These are phyloP conservation scores for Thelephora ganbajun DNA, from an alignment of 768 basidiomycete species.

Conservation along the genomic window DNA sequence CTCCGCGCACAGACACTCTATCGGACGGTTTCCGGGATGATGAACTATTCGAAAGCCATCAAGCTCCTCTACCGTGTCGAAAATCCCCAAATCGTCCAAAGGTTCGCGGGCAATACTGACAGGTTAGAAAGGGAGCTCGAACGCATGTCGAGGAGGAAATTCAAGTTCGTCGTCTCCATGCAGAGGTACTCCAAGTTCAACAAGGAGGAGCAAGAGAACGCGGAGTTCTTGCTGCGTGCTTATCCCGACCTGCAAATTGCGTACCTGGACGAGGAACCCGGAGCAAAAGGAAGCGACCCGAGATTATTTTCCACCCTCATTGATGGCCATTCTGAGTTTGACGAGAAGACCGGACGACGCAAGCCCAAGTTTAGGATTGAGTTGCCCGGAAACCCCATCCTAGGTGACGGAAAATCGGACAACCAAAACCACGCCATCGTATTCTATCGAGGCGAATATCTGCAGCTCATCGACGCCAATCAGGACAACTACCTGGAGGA, in stretches of 20 bases:
- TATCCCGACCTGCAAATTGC: constrained; percentile 98
- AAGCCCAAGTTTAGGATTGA: constrained; percentile 97
- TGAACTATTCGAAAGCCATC: constrained; percentile 99
- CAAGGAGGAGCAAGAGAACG: constrained; percentile 98
- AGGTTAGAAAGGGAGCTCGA: constrained; percentile 91
- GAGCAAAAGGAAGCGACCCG: constrained; percentile 78
- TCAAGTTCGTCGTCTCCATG: constrained; percentile 98
- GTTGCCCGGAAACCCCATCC: constrained; percentile 95
- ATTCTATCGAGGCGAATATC: constrained; percentile 97
- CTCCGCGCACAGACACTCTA: constrained; percentile 96
- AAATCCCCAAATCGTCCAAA: constrained; percentile 94
- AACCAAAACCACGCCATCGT: constrained; percentile 99
- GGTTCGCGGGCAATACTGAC: constrained; percentile 94
- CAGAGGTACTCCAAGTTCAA: constrained; percentile 98
- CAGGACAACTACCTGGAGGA: constrained; percentile 99
- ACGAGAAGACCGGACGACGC: constrained; percentile 76
- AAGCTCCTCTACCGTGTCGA: constrained; percentile 97
- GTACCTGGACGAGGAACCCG: constrained; percentile 92
- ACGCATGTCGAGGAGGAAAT: constrained; percentile 93
- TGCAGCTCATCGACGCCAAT: constrained; percentile 98
- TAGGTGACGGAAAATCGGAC: constrained; percentile 98
- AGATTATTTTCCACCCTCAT: constrained; percentile 86
- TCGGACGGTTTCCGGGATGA: constrained; percentile 98
- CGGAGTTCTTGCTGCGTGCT: constrained; percentile 92
- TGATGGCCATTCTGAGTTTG: constrained; percentile 93